Percentiles rank a stretch among this genome's conserved stretches.
phyloP scores from a whole-genome alignment of 768 basidiomycete genomes.

The Amanita rubescens region DNA sequence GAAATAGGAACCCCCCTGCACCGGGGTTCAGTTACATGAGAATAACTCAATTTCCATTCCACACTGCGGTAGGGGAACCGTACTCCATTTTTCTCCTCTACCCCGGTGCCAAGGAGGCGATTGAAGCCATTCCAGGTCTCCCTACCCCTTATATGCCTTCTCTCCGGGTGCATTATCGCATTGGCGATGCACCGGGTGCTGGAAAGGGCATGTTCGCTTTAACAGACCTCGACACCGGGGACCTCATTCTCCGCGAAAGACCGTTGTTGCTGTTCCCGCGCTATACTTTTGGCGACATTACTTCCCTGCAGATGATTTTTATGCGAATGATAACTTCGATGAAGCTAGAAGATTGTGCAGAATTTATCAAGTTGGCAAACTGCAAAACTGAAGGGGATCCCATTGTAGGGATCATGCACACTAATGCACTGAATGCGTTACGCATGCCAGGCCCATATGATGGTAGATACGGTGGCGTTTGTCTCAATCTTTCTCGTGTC shows the following conservation, averaged over 20 bases:
- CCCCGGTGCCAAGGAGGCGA: slow-evolving; percentile 5
- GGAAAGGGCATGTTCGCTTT: slow-evolving; percentile 9
- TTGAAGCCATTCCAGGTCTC: slow-evolving; percentile 8
- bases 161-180: not conserved
- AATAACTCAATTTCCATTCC: not conserved
- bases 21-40: not conserved
- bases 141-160: not conserved
- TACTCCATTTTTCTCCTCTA: slow-evolving; percentile 1
- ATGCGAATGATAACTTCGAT: not conserved
- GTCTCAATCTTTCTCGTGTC: not conserved
- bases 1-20: not conserved
- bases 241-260: slow-evolving; percentile 1
- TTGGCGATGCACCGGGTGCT: slow-evolving; percentile 5
- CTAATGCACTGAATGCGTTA: not conserved
- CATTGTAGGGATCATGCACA: slow-evolving; percentile 12
- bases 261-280: not conserved
- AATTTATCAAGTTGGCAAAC: slow-evolving; percentile 1
- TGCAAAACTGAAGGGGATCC: slow-evolving; percentile 5
- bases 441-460: not conserved
- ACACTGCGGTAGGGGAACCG: not conserved
- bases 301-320: no score
- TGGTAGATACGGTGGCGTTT: not conserved
- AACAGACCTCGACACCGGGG: slow-evolving; percentile 1
- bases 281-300: no score
- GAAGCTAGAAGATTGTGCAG: not conserved